Base-by-base conservation (phyloP, 169 alveolate species). In the Cryptosporidium parvum region DNA sequence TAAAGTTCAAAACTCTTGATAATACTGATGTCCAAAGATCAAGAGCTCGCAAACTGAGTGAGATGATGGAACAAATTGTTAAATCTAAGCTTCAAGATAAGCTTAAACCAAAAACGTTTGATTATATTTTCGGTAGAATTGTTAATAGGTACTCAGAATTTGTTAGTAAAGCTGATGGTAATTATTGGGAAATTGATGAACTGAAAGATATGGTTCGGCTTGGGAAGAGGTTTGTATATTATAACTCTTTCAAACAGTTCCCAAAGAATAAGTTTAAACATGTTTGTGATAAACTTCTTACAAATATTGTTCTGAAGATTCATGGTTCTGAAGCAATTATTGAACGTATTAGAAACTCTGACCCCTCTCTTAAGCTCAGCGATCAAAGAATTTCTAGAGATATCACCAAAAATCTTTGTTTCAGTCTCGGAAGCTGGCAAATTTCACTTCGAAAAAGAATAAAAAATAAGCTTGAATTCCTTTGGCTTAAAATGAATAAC, bases 401-500 rank as follows among this genome's bases (percentile, higher is more conserved):
- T 21, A 33, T 73, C 7, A 80, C 89, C 26, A 61, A 65, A 39
- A 51, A 65, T 18, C 75, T 80, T 21, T 80, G 89, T 31, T 45
- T 62, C 35, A 65, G 75, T 62, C 67, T 80, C 8, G 75, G 80
- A 44, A 65, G 29, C 21, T 80, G 89, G 89, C 89, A 80, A 42
- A 29, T 31, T 33, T 80, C 89, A 33, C 52, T 80, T n/a, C 33
- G 52, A 18, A 80, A 42, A 16, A 35, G 75, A 18, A 33, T 65
- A n/a, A 42, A 65, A 10, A 80, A 80, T 65, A 21, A 31, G 18
- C 61, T 80, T 26, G 80, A 80, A 62, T 62, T 59, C 14, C 42
- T 80, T 10, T 80, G 89, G 89, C 75, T 80, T 21, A 80, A 59
- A 42, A 80, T 80, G 69, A 80, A 42, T 35, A 59, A 65, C 52